Conservation (phyloP, 768 basidiomycete genomes). For the Suillus bovinus region DNA sequence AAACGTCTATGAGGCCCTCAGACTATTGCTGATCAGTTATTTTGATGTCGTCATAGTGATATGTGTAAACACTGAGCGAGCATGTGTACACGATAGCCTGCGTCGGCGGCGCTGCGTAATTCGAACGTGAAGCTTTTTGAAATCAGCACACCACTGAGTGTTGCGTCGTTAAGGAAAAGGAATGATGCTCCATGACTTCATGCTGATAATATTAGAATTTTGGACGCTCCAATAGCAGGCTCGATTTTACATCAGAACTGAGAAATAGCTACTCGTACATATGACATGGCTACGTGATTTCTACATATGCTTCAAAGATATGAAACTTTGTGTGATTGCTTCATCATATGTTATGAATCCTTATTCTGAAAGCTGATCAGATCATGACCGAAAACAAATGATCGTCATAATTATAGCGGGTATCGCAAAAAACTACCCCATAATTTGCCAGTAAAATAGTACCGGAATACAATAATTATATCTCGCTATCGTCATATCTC, state of each 20-base stretch:
- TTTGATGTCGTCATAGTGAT: too few species aligned
- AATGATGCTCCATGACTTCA: too few species aligned
- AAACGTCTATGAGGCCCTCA: too few species aligned
- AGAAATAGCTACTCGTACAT: slow-evolving; percentile 39
- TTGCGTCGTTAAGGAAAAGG: slow-evolving; percentile 16
- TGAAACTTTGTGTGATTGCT: slow-evolving; percentile 53
- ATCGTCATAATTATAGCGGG: background rate
- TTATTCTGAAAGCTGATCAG: background rate
- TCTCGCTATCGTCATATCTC: background rate
- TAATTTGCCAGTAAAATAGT: background rate
- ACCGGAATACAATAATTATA: slow-evolving; percentile 3
- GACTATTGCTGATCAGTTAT: too few species aligned
- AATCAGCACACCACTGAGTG: too few species aligned
- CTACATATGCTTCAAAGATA: slow-evolving; percentile 46
- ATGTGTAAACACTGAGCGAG: too few species aligned
- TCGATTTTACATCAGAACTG: slow-evolving; percentile 27
- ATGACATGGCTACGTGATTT: slow-evolving; percentile 51
- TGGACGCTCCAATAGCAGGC: slow-evolving; percentile 26
- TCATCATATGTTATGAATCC: slow-evolving; percentile 40
- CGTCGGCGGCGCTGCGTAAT: too few species aligned
- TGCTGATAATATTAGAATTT: too few species aligned
- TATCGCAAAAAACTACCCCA: too few species aligned
- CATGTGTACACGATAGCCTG: too few species aligned
- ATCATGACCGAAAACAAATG: background rate
- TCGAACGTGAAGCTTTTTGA: too few species aligned